Base-by-base conservation (phyloP, 2,329 filamentous ascomycete species). In the Arthrobotrys conoides region DNA sequence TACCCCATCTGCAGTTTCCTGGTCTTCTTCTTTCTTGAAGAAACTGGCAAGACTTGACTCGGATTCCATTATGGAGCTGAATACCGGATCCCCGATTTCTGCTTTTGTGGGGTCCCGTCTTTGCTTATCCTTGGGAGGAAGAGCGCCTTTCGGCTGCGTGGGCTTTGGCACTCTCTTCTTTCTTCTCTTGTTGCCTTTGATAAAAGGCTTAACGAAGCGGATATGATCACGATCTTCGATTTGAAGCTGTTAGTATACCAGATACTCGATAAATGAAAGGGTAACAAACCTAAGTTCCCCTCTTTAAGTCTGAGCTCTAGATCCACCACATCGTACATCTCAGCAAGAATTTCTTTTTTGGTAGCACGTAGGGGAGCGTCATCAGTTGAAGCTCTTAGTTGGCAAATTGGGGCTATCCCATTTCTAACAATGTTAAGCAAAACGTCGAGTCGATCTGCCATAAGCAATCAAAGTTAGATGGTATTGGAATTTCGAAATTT, bases 281-380 rank as follows among this genome's bases (percentile, higher is more conserved):
- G 8, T 41, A 9, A 65, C 63, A 12, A 53, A 75, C 71, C 71
- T 41, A 75, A 20, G 14, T 48, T 63, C 1, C 68, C 75, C 9
- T 53, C 46, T n/a, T 64, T 66, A 27, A 68, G 66, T 38, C 46
- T 51, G 5, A 67, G 68, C 27, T 78, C 68, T 2, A 78, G 20
- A 3, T 67, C 75, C 24, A 72, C 68, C 20, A 78, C 68, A 49
- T 78, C 68, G 14, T 71, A 78, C 36, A 78, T 59, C 41, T 78
- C 75, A 44, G 59, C 61, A n/a, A 78, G 68, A 48, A 72, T 70
- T 44, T 78, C 75, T 18, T 78, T 78, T 38, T 68, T 64, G 5
- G 55, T 53, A 1, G 68, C 27, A 51, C 75, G 68, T 20, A 78
- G 24, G 5, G 68, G 63, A n/a, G 55, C 67, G 9, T 69, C 68